phyloP scores from a whole-genome alignment of 305 asterid species.

The Fraxinus baroniana region DNA sequence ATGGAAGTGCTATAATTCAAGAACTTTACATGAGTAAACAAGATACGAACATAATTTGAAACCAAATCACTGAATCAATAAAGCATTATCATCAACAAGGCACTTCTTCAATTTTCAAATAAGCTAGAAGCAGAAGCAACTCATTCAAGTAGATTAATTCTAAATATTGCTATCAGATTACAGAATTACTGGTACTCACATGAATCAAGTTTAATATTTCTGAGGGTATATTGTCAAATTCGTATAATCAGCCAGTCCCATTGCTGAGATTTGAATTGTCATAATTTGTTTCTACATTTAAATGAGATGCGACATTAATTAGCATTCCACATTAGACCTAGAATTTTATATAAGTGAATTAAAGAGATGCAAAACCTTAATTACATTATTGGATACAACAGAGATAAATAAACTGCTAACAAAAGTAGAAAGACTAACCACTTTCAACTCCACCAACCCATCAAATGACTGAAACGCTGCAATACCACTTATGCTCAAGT shows the following conservation, averaged over 20 bases:
- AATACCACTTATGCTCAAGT: conserved; percentile 35
- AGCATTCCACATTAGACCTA: not conserved
- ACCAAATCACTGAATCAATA: not conserved
- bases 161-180: not conserved
- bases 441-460: conserved; percentile 59
- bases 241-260: not conserved
- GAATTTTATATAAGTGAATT: not conserved
- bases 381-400: not conserved
- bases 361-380: not conserved
- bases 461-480: conserved; percentile 65
- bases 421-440: conserved; percentile 33
- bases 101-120: not conserved
- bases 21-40: not conserved
- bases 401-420: not conserved
- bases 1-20: not conserved
- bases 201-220: not conserved
- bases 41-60: not conserved
- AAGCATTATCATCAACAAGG: not conserved
- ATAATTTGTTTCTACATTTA: not conserved
- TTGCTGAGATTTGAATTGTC: not conserved
- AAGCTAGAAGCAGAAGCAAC: not conserved
- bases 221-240: not conserved
- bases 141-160: not conserved
- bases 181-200: not conserved
- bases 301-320: not conserved